Base-by-base conservation (phyloP, 768 basidiomycete species). In the Mycena maculata region DNA sequence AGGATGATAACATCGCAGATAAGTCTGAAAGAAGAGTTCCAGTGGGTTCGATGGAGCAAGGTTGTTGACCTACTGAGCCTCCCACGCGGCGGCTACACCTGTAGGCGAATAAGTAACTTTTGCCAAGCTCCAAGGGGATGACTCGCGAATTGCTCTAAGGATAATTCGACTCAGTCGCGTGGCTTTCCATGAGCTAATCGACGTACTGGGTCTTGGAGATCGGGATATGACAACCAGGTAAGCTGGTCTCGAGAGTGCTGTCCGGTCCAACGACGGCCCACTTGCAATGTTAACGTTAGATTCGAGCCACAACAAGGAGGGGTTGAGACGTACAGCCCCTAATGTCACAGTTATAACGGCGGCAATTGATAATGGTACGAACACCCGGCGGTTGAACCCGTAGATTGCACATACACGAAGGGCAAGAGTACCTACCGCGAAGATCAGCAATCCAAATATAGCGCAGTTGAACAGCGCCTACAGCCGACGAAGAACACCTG, bases 1-100 rank as follows among this genome's bases (percentile, higher is more conserved):
- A 58, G 45, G n/a, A 58, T 58, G n/a, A 58, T 42, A n/a, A 58
- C 33, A 25, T 58, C 56, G n/a, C 56, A 58, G 2, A 47, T 28
- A 10, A 58, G 33, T 36, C 56, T 58, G 56, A 20, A n/a, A 18
- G 20, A 23, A 2, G 28, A 22, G 33, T 57, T 22, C 3, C 13
- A 20, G 18, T 33, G 22, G 11, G 27, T 20, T 4, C 4, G n/a
- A 25, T 1, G 30, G 15, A 45, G 18, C 1, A 3, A 7, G n/a
- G 36, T 6, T 15, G n/a, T 25, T 5, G 9, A 33, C 39, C 2
- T 58, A 58, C 57, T 58, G 57, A 3, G 25, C 57, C 16, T 58
- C 44, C 57, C 57, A 58, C 11, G 54, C 54, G 8, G 27, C 1
- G 2, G 54, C 54, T 6, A 20, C 7, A 27, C 39, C 54, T 56